These are phyloP conservation scores for Chenopodium quinoa DNA, from an alignment of 148 eudicot genomes.

Conservation along the genomic window DNA sequence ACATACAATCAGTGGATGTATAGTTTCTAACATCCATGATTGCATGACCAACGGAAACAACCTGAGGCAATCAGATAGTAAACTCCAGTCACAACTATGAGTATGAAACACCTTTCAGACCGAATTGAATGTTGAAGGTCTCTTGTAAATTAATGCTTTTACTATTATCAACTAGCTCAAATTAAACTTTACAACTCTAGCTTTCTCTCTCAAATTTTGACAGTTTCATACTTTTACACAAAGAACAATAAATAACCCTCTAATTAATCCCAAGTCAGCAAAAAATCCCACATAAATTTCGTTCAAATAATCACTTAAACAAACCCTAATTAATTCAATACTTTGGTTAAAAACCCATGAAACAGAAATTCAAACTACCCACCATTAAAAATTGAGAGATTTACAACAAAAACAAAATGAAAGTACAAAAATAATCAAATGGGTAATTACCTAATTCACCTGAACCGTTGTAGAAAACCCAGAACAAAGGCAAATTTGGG, in stretches of 20 bases:
- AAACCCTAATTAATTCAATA: constrained; percentile 11
- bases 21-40: constrained; percentile 38
- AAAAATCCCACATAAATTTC: constrained; percentile 5
- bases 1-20: constrained; percentile 24
- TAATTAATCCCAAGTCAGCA: neutral
- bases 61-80: constrained; percentile 30
- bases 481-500: neutral
- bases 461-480: neutral
- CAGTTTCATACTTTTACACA: too few relatives aligned
- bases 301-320: neutral
- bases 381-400: neutral
- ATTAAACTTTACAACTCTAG: too few relatives aligned
- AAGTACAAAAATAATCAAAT: neutral
- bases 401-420: neutral
- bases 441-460: neutral
- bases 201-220: too few relatives aligned
- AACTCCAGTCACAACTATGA: constrained; percentile 5
- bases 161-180: too few relatives aligned
- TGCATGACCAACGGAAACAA: constrained; percentile 15
- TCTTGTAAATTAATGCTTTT: too few relatives aligned
- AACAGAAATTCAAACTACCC: constrained; percentile 3
- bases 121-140: neutral
- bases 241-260: neutral
- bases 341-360: neutral
- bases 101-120: neutral